Evolutionary conservation across 352 stramenopile species (phyloP), one percentile per base, ranked within the genome.

Genomic region (Pythium chondricola): DNA sequence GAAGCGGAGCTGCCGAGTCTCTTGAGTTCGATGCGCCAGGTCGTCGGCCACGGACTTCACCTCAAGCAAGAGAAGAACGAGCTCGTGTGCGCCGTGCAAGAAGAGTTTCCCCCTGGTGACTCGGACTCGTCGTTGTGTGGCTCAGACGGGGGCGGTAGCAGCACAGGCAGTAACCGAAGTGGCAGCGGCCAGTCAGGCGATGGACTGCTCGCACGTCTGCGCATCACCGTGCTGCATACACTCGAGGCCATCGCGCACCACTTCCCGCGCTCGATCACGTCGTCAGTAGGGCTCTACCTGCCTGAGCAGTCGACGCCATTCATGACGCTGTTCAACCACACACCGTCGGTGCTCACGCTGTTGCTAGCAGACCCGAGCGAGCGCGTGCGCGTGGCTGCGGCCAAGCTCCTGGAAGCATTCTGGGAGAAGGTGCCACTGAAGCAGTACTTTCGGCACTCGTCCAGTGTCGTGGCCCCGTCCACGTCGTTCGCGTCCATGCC

Each of bases 401-500:
- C 74, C n/a, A 86, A 83, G 56, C 89, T 89, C 44, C 61, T 94
- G 32, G 83, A 94, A n/a, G 57, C 61, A 9, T 78, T 90, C 35
- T 92, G 80, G 78, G 75, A 88, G 33, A 80, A 88, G 51, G 83
- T 92, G 24, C 80, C 80, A 17, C 36, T 92, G 21, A 88, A 88
- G 62, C 65, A 85, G 48, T 92, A 88, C 52, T 89, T 92, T 37
- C 73, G 80, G 22, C 73, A 78, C 38, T 49, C 62, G 16, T 74
- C 63, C 3, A 77, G 57, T 33, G 52, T 65, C 30, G 63, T 70
- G 24, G 65, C 64, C 4, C 69, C 83, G 11, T 74, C 80, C 2
- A 83, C 69, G 33, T 81, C 83, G 26, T 92, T 94, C 56, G 75
- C 83, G n/a, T 91, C 76, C 7, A 88, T 88, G 72, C 79, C 80